Conservation (phyloP, 1,139 yeast genomes). For the Scheffersomyces parashehatae region DNA sequence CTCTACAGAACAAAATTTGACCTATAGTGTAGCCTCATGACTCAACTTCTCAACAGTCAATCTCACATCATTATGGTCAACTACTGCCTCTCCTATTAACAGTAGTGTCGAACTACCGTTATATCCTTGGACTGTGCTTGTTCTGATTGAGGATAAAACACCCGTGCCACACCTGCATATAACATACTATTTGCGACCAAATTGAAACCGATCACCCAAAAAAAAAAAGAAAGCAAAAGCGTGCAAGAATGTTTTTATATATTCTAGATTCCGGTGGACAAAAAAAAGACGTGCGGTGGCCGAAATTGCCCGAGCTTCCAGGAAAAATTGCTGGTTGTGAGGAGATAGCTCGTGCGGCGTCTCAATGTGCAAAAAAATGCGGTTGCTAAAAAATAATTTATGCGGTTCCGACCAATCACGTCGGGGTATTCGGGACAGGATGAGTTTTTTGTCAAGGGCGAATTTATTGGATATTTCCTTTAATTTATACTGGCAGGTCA, state of each 20-base stretch:
- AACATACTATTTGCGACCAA: background rate
- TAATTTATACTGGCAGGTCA: slow-evolving; percentile 11
- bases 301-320: slow-evolving; percentile 2
- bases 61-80: too few relatives aligned
- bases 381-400: slow-evolving; percentile 7
- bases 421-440: background rate
- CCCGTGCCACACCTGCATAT: too few relatives aligned
- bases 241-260: slow-evolving; percentile 14
- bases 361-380: background rate
- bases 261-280: slow-evolving; percentile 1
- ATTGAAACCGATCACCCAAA: background rate
- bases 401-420: slow-evolving; percentile 4
- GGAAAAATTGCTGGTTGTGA: slow-evolving; percentile 3
- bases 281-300: background rate
- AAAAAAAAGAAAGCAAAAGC: slow-evolving; percentile 8
- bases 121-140: too few relatives aligned
- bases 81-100: too few relatives aligned
- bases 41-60: too few relatives aligned
- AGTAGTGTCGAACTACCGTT: too few relatives aligned
- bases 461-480: slow-evolving; percentile 8
- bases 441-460: slow-evolving; percentile 3
- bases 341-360: slow-evolving; percentile 8
- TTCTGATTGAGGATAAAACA: too few relatives aligned
- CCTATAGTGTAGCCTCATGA: too few relatives aligned
- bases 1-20: too few relatives aligned